Conservation (phyloP, 352 stramenopile genomes). For the Globisporangium yorkense region DNA sequence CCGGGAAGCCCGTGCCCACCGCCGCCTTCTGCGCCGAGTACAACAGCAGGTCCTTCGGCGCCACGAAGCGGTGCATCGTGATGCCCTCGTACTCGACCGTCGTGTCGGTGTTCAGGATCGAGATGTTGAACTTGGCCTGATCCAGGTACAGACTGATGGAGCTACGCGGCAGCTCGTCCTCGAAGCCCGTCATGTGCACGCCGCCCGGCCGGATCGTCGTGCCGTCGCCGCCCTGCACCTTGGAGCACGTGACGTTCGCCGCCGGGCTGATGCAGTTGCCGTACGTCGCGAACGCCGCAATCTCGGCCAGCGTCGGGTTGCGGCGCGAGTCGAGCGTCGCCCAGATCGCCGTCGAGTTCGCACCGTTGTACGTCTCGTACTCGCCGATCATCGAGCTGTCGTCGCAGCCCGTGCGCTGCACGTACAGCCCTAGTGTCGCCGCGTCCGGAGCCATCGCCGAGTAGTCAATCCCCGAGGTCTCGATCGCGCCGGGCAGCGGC, state of each 20-base stretch:
- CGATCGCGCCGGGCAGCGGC: slow-evolving; percentile 46
- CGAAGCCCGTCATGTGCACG: slow-evolving; percentile 14
- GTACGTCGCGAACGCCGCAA: slow-evolving; percentile 14
- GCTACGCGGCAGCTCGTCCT: neutral
- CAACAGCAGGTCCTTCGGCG: slow-evolving; percentile 28
- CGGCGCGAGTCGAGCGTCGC: slow-evolving; percentile 6
- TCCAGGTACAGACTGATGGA: slow-evolving; percentile 7
- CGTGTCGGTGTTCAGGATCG: slow-evolving; percentile 2
- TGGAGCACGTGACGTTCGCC: slow-evolving; percentile 14
- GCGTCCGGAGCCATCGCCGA: slow-evolving; percentile 24
- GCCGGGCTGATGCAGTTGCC: slow-evolving; percentile 14
- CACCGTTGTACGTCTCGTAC: slow-evolving; percentile 64
- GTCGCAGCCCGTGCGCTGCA: slow-evolving; percentile 65
- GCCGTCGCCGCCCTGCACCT: slow-evolving; percentile 12
- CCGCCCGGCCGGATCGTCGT: slow-evolving; percentile 5
- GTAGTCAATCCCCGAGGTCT: slow-evolving; percentile 59
- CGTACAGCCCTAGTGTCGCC: slow-evolving; percentile 33
- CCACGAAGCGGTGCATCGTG: slow-evolving; percentile 15
- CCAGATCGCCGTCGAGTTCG: slow-evolving; percentile 27
- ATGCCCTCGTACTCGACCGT: slow-evolving; percentile 7
- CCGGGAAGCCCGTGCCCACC: slow-evolving; percentile 40
- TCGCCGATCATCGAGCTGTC: slow-evolving; percentile 47
- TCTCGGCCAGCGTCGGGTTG: slow-evolving; percentile 18
- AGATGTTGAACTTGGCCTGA: slow-evolving; percentile 15
- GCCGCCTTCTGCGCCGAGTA: slow-evolving; percentile 21